These are phyloP conservation scores for Paraphaeosphaeria minitans DNA, from an alignment of 2,329 filamentous ascomycete species.

Conservation along the genomic window DNA sequence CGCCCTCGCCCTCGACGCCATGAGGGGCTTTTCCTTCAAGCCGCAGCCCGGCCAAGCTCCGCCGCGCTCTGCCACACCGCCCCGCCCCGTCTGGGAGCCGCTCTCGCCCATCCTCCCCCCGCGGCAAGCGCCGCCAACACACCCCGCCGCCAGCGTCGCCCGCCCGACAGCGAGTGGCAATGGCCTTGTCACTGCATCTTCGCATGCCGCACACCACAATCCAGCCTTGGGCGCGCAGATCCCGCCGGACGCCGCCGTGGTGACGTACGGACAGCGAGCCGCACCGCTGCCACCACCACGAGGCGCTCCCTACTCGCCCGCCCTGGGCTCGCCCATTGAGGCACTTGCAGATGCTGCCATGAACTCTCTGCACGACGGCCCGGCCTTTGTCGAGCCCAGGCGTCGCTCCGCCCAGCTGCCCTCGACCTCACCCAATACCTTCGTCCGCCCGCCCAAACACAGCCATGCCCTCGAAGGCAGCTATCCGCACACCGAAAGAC, in stretches of 20 bases:
- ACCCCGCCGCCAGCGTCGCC: slow-evolving; percentile 29
- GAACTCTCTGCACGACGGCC: slow-evolving; percentile 44
- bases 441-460: slow-evolving; percentile 29
- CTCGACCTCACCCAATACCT: slow-evolving; percentile 25
- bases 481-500: slow-evolving; percentile 51
- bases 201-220: slow-evolving; percentile 4
- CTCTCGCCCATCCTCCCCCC: slow-evolving; percentile 41
- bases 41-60: slow-evolving; percentile 37
- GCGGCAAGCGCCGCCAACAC: slow-evolving; percentile 21
- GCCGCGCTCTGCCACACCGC: slow-evolving; percentile 37
- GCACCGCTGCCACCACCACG: slow-evolving; percentile 31
- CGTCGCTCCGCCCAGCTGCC: slow-evolving; percentile 28
- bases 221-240: slow-evolving; percentile 17
- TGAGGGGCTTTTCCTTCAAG: slow-evolving; percentile 42
- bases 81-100: slow-evolving; percentile 42
- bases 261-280: slow-evolving; percentile 24
- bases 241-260: slow-evolving; percentile 18
- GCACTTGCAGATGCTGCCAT: slow-evolving; percentile 51
- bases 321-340: slow-evolving; percentile 49
- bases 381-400: slow-evolving; percentile 30
- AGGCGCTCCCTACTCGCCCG: slow-evolving; percentile 27
- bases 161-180: slow-evolving; percentile 16
- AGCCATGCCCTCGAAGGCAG: slow-evolving; percentile 16
- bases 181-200: slow-evolving; percentile 5
- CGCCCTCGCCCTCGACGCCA: slow-evolving; percentile 31